These are phyloP conservation scores for Dioszegia crocea DNA, from an alignment of 768 basidiomycete genomes.

Conservation along the genomic window DNA sequence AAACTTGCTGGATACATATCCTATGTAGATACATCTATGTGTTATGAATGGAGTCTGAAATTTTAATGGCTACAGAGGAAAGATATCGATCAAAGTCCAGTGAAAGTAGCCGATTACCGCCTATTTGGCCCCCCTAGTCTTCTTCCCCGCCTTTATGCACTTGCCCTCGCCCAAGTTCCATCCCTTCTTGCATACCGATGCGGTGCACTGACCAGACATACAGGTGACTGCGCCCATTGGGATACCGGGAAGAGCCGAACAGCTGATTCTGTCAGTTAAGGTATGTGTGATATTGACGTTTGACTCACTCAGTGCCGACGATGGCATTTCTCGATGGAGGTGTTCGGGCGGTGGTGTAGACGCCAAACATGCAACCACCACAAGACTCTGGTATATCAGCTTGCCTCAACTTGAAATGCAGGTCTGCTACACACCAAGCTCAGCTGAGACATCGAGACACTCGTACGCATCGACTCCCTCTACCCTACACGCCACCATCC, in stretches of 20 bases:
- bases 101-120: too few species aligned
- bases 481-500: background rate
- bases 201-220: conserved; percentile 11
- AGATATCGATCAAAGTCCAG: too few species aligned
- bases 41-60: too few species aligned
- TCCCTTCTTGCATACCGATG: conserved; percentile 16
- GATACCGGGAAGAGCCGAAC: conserved; percentile 10
- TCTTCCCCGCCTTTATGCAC: background rate
- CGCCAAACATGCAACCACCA: conserved; percentile 3
- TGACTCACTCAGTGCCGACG: background rate
- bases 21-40: too few species aligned
- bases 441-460: background rate
- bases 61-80: too few species aligned
- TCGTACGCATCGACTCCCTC: conserved; percentile 8
- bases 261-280: conserved; percentile 12
- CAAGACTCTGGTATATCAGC: conserved; percentile 5
- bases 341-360: background rate
- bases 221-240: conserved; percentile 17
- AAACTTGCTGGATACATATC: too few species aligned
- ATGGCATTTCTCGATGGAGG: background rate
- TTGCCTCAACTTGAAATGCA: background rate
- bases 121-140: background rate
- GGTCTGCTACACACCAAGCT: background rate
- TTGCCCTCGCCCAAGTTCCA: conserved; percentile 6
- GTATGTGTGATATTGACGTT: too few species aligned